Base-by-base conservation (phyloP, 2,329 filamentous ascomycete genomes). In the Samsoniella hepiali region DNA sequence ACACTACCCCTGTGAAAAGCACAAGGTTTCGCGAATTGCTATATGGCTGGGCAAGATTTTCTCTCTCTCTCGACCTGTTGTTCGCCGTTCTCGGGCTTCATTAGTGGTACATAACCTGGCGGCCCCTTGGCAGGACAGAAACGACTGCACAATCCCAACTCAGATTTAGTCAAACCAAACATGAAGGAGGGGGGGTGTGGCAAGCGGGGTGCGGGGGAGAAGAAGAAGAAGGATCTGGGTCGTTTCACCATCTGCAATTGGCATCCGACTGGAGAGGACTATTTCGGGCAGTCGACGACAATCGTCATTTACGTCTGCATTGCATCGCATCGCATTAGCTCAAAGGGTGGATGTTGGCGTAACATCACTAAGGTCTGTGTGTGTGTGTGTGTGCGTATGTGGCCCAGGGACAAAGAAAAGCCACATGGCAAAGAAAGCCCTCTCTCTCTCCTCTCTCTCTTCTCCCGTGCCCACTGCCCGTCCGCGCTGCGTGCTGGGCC, bases 191-290 rank as follows among this genome's bases (percentile, higher is more conserved):
- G 17, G 11, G n/a, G 54, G 11, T 9, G 3, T 10, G 22, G 27
- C 10, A 8, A 32, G 22, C 22, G 27, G 29, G 31, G 31, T 9
- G 45, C n/a, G 45, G 45, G 45, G 45, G 9, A 49, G 27, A 17
- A 9, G 10, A 2, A 22, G 45, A 22, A 49, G 27, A 17, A 9
- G 10, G 3, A 22, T 10, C 34, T 47, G 3, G 15, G 22, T 58
- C n/a, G 42, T 47, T 49, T 58, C 55, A 58, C 55, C n/a, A 47
- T 47, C 55, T 58, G 55, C 55, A 47, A 58, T 45, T 22, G 22
- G 31, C 42, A 58, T 58, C 40, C 11, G 22, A 31, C 22, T 1
- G 22, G 22, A 22, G 40, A 22, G 38, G 38, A 27, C n/a, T 49
- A 29, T 15, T 29, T 22, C 7, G 22, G 8, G 29, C 29, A 4